Base-by-base conservation (phyloP, 306 rosid species). In the Canavalia gladiata region DNA sequence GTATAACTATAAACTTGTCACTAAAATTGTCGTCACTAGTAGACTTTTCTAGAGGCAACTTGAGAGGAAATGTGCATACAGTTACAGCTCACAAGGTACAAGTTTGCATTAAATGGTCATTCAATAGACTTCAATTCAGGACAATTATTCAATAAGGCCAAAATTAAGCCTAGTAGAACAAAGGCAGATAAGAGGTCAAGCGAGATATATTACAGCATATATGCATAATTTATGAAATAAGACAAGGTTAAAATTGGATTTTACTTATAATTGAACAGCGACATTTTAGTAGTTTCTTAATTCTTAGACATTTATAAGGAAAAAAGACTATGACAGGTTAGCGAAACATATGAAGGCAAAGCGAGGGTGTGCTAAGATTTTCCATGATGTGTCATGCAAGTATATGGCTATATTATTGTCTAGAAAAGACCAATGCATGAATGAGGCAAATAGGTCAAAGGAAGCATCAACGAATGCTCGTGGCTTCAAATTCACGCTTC, bases 401-500 rank as follows among this genome's bases (percentile, higher is more conserved):
- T 33, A 2, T 45, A 64, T 71, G 66, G 11, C 31, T 8, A 33
- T 12, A 51, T 35, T 50, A 47, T 47, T 46, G 8, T 35, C 45
- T 31, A 52, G 28, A 66, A 7, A 50, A 7, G 55, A 35, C 57
- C 62, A 37, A 46, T 67, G 51, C 73, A 74, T 74, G 84, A 84
- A 66, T 66, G 80, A 51, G 65, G 76, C 42, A 34, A 5, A 55
- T 9, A 73, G 55, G 4, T 43, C 6, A 45, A 41, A 60, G 67
- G 73, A 79, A 67, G 68, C 74, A 57, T 84, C 77, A 6, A 3
- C 25, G 83, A 71, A 77, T 69, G 54, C 63, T 71, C 68, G 66
- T 50, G 62, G 73, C 34, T 30, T 49, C 29, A 30, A 57, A 73
- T 47, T 68, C 8, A 29, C 46, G 42, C 45, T 39, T 11, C 30